These are phyloP conservation scores for Pythium monospermum DNA, from an alignment of 352 stramenopile species.

Conservation along the genomic window DNA sequence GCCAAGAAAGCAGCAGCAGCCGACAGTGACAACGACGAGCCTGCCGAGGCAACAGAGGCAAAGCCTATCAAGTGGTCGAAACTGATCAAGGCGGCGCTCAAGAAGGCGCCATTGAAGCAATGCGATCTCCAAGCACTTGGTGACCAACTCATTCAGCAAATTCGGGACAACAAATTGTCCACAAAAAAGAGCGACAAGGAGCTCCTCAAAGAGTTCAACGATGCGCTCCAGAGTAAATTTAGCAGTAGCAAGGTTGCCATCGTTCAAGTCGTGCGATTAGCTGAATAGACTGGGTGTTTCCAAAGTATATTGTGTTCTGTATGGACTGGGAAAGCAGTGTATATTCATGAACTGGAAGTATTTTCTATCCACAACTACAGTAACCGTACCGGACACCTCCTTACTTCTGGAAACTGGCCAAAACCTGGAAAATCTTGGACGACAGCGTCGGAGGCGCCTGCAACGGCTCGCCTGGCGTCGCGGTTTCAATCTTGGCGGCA, in stretches of 20 bases:
- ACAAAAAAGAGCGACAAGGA: slow-evolving; percentile 60
- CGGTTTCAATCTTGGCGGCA: slow-evolving; percentile 78
- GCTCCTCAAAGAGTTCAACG: slow-evolving; percentile 62
- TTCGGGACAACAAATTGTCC: slow-evolving; percentile 39
- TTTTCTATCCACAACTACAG: too few relatives aligned
- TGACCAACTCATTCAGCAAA: slow-evolving; percentile 37
- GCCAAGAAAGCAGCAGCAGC: slow-evolving; percentile 31
- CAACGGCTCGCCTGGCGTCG: slow-evolving; percentile 59
- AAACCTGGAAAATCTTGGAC: slow-evolving; percentile 37
- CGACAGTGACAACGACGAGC: too few relatives aligned
- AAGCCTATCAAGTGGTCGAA: slow-evolving; percentile 69
- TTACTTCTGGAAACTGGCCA: slow-evolving; percentile 47
- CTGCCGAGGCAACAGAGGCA: slow-evolving; percentile 34
- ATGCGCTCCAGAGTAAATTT: slow-evolving; percentile 28
- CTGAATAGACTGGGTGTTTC: slow-evolving; percentile 7
- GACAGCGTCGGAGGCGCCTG: slow-evolving; percentile 35
- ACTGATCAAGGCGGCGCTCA: slow-evolving; percentile 52
- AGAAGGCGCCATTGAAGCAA: slow-evolving; percentile 35
- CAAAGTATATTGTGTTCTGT: too few relatives aligned
- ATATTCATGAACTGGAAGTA: background rate
- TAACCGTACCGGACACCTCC: background rate
- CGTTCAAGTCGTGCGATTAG: slow-evolving; percentile 45
- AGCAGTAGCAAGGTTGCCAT: slow-evolving; percentile 34
- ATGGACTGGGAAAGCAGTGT: too few relatives aligned
- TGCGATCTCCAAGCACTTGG: slow-evolving; percentile 51